Evolutionary conservation across 345 rosid genomes (phyloP).

Genomic region (Turritis glabra): DNA sequence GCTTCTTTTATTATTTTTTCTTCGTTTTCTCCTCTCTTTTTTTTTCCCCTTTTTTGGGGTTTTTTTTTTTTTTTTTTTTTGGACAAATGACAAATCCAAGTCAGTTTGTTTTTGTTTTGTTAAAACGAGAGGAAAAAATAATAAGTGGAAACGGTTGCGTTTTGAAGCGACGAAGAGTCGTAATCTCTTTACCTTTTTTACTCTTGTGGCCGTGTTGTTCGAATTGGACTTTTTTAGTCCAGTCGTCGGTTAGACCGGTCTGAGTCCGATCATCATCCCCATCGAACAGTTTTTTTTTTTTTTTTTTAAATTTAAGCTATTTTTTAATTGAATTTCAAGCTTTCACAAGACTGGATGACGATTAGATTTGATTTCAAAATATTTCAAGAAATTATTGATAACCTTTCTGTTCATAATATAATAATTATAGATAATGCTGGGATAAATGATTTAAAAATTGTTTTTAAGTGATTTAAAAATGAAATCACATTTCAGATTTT

Average conservation of each 20-base stretch:
- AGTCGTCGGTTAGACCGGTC: not conserved
- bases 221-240: not conserved
- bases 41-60: not conserved
- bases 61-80: not conserved
- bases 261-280: not conserved
- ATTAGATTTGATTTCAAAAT: too few relatives aligned
- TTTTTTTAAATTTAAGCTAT: not conserved
- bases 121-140: conserved; percentile 12
- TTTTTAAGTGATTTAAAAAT: too few relatives aligned
- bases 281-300: too few relatives aligned
- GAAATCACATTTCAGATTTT: too few relatives aligned
- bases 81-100: too few relatives aligned
- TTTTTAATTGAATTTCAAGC: too few relatives aligned
- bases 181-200: too few relatives aligned
- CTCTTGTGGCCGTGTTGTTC: not conserved
- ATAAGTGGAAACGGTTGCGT: conserved; percentile 21
- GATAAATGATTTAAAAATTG: too few relatives aligned
- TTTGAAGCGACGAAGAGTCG: not conserved
- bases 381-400: too few relatives aligned
- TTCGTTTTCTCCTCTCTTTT: not conserved
- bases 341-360: too few relatives aligned
- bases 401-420: too few relatives aligned
- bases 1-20: not conserved
- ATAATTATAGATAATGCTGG: too few relatives aligned
- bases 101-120: not conserved